Percentiles rank a stretch among this genome's conserved stretches.
Evolutionary conservation across 192 early-diverging fungal species (phyloP).

Genomic region (Mortierella hygrophila): DNA sequence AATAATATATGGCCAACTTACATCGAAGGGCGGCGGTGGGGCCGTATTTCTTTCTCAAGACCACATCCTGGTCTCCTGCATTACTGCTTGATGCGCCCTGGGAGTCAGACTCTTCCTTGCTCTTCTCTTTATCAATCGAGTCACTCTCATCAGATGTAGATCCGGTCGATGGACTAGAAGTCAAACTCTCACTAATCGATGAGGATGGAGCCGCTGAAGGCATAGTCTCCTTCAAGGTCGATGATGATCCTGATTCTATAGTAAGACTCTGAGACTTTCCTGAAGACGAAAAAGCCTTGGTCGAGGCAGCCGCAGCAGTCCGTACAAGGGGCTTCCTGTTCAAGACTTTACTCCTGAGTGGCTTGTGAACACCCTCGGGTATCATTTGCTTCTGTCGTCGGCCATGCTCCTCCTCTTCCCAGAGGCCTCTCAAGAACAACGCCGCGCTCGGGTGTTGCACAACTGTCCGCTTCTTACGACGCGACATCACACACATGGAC

Average conservation of each 20-base stretch:
- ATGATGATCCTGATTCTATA: not conserved
- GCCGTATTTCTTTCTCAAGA: slow-evolving; percentile 21
- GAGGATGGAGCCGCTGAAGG: not conserved
- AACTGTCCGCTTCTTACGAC: slow-evolving; percentile 3
- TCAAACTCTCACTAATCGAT: not conserved
- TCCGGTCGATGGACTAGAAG: not conserved
- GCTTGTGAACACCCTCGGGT: slow-evolving; percentile 40
- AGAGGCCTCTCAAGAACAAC: slow-evolving; percentile 33
- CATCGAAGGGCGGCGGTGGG: slow-evolving; percentile 14
- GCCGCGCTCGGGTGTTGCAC: slow-evolving; percentile 34
- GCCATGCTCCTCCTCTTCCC: slow-evolving; percentile 47
- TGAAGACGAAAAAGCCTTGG: not conserved
- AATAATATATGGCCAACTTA: not conserved
- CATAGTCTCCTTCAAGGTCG: not conserved
- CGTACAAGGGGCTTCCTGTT: slow-evolving; percentile 37
- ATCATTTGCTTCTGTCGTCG: slow-evolving; percentile 41
- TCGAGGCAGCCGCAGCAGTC: not conserved
- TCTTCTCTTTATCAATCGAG: not conserved
- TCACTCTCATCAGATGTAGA: not conserved
- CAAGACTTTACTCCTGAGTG: slow-evolving; percentile 42
- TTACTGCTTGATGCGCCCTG: not conserved
- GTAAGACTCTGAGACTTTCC: not conserved
- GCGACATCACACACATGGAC: not conserved
- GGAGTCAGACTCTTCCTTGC: not conserved
- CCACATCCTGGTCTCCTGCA: slow-evolving; percentile 5